Evolutionary conservation across 306 rosid species (phyloP).

Genomic region (Acacia crassicarpa): DNA sequence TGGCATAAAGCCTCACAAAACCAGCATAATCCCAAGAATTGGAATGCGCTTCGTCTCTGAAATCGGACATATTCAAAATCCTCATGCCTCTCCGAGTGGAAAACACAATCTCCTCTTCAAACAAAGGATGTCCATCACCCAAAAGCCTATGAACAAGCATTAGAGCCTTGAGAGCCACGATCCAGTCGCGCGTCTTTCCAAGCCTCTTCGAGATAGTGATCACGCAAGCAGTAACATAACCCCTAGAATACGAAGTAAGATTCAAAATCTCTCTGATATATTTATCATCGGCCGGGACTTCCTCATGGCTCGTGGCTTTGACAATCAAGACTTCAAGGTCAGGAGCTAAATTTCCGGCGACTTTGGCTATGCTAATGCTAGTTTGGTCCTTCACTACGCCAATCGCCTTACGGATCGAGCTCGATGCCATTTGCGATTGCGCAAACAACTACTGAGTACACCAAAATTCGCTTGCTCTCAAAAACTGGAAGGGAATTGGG

Average conservation of each 20-base stretch:
- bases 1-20: slow-evolving; percentile 71
- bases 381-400: slow-evolving; percentile 92
- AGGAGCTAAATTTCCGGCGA: slow-evolving; percentile 77
- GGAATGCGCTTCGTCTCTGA: slow-evolving; percentile 85
- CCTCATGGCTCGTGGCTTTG: slow-evolving; percentile 82
- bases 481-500: neutral
- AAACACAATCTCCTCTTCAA: slow-evolving; percentile 68
- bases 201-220: slow-evolving; percentile 62
- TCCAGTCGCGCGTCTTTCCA: slow-evolving; percentile 79
- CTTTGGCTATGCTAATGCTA: slow-evolving; percentile 86
- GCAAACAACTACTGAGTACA: neutral
- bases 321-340: slow-evolving; percentile 82
- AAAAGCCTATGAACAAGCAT: slow-evolving; percentile 75
- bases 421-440: slow-evolving; percentile 51
- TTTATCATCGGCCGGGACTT: slow-evolving; percentile 74
- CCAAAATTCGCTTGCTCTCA: neutral
- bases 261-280: slow-evolving; percentile 59
- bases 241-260: slow-evolving; percentile 54
- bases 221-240: slow-evolving; percentile 62
- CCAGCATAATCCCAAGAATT: slow-evolving; percentile 72
- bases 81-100: slow-evolving; percentile 58
- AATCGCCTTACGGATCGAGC: slow-evolving; percentile 86
- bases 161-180: slow-evolving; percentile 76
- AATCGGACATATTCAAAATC: slow-evolving; percentile 63
- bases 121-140: slow-evolving; percentile 70